These are phyloP conservation scores for Candida corydali DNA, from an alignment of 805 yeast genomes.

Conservation along the genomic window DNA sequence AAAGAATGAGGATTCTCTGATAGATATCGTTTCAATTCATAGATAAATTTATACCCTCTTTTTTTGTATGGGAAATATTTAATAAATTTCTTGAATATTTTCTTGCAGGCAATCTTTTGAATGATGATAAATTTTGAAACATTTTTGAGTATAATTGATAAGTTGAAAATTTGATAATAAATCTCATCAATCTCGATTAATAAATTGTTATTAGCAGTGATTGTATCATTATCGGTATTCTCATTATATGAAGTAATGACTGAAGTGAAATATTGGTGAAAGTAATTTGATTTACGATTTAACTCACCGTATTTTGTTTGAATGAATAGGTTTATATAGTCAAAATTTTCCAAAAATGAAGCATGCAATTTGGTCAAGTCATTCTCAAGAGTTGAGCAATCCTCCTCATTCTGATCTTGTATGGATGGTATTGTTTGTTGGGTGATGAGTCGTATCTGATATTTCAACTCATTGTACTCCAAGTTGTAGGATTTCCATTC, in stretches of 20 bases:
- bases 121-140: conserved; percentile 66
- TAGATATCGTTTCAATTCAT: conserved; percentile 27
- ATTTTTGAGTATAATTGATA: conserved; percentile 51
- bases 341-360: conserved; percentile 54
- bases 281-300: conserved; percentile 38
- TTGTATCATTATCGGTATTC: neutral
- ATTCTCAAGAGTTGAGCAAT: too few relatives aligned
- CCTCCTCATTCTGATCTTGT: conserved; percentile 6
- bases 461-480: conserved; percentile 76
- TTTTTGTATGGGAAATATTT: conserved; percentile 37
- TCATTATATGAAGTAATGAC: too few relatives aligned
- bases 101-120: conserved; percentile 70
- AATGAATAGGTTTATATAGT: conserved; percentile 58
- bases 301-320: conserved; percentile 67
- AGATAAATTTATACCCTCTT: conserved; percentile 16
- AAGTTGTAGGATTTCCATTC: conserved; percentile 86
- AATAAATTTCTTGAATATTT: conserved; percentile 66
- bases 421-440: conserved; percentile 1
- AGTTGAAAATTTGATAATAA: conserved; percentile 35
- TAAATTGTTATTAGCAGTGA: neutral
- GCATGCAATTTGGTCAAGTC: conserved; percentile 30
- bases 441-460: conserved; percentile 58
- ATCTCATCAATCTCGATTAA: conserved; percentile 21
- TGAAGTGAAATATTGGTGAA: conserved; percentile 13
- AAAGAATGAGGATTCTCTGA: conserved; percentile 52